Evolutionary conservation across 83 land plant genomes (phyloP).

Genomic region (Thuja plicata): DNA sequence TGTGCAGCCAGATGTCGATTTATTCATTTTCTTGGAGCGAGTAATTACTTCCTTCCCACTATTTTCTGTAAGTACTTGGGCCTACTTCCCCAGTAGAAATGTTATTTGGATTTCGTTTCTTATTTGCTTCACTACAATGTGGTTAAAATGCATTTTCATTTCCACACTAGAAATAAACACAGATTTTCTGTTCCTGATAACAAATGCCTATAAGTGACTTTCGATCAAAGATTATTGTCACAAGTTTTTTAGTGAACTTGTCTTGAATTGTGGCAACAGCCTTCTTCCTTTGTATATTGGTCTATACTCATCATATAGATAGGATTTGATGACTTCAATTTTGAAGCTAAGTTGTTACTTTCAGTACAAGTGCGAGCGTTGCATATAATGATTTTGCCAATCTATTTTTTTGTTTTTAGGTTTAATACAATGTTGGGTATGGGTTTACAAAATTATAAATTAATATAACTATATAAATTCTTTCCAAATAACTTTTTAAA

Average conservation of each 20-base stretch:
- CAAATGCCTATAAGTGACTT: neutral
- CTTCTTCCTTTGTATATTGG: neutral
- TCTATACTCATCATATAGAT: neutral
- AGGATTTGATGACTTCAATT: neutral
- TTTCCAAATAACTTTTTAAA: too few species aligned
- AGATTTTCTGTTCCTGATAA: neutral
- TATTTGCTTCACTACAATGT: neutral
- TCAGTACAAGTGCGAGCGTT: too few species aligned
- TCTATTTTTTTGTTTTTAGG: too few species aligned
- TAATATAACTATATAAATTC: too few species aligned
- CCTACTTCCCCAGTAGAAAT: neutral
- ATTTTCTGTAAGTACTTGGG: constrained; percentile 7
- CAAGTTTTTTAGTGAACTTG: neutral
- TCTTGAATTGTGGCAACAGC: neutral
- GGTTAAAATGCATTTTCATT: neutral
- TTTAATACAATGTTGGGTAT: too few species aligned
- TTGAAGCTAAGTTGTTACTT: too few species aligned
- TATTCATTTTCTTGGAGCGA: constrained; percentile 19
- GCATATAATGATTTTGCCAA: too few species aligned
- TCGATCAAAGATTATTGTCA: neutral
- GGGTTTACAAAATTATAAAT: too few species aligned
- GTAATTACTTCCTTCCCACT: constrained; percentile 10
- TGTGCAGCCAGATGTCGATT: constrained; percentile 18
- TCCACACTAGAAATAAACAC: neutral
- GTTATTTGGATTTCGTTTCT: neutral